These are phyloP conservation scores for Pholiota conissans DNA, from an alignment of 768 basidiomycete genomes.

Conservation along the genomic window DNA sequence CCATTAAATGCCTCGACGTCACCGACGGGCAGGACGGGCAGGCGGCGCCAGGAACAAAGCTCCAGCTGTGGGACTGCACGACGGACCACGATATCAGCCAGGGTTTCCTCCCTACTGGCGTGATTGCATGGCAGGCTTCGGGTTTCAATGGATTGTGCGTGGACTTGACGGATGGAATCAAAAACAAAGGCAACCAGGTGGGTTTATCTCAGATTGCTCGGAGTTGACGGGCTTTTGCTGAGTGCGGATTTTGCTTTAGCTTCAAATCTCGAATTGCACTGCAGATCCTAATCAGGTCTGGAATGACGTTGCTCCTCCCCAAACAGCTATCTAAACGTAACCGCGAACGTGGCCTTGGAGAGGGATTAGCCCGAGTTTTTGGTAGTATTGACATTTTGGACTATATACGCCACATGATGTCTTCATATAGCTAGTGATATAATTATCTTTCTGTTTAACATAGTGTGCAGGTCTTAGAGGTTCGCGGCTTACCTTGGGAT, in stretches of 20 bases:
- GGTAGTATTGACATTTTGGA: too few species aligned
- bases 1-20: conserved; percentile 4
- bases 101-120: not conserved
- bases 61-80: conserved; percentile 5
- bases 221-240: not conserved
- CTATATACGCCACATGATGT: too few species aligned
- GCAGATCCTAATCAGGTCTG: conserved; percentile 1
- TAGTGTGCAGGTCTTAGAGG: too few species aligned
- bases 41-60: not conserved
- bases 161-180: not conserved
- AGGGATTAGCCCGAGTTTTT: too few species aligned
- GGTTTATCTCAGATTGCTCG: not conserved
- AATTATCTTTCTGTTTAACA: too few species aligned
- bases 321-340: not conserved
- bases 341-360: too few species aligned
- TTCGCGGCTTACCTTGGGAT: too few species aligned
- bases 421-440: too few species aligned
- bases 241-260: not conserved
- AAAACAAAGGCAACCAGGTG: conserved; percentile 1
- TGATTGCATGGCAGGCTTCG: not conserved
- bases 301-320: not conserved
- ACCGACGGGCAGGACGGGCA: conserved; percentile 1
- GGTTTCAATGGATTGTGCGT: not conserved
- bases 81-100: not conserved
- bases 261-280: conserved; percentile 3